Evolutionary conservation across 352 stramenopile genomes (phyloP).

Genomic region (Globisporangium takayamanum): DNA sequence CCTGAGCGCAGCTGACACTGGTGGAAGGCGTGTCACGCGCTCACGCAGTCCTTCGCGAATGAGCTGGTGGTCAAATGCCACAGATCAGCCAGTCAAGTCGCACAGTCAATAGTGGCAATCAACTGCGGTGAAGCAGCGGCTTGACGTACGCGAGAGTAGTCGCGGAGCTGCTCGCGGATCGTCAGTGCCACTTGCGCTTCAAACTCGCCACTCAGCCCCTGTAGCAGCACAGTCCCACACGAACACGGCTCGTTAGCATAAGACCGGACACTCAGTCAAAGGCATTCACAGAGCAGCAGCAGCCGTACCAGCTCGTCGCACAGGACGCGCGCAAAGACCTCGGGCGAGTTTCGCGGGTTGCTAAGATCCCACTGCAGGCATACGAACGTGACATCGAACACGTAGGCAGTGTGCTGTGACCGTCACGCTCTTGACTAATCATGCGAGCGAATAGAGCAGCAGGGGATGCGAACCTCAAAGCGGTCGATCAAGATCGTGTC

Average conservation of each 20-base stretch:
- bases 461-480: constrained; percentile 40
- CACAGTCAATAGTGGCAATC: neutral
- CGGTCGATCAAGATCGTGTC: constrained; percentile 78
- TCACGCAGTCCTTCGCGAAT: constrained; percentile 68
- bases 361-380: constrained; percentile 53
- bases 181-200: constrained; percentile 69
- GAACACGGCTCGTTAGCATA: no score
- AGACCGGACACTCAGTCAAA: no score
- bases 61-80: constrained; percentile 24
- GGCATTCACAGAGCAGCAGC: neutral
- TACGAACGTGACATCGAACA: neutral
- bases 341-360: constrained; percentile 58
- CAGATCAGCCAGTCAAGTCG: neutral
- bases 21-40: constrained; percentile 46
- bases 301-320: constrained; percentile 62
- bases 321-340: constrained; percentile 53
- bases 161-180: constrained; percentile 71
- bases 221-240: no score
- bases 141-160: constrained; percentile 55
- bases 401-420: neutral
- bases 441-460: neutral
- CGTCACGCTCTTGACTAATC: neutral
- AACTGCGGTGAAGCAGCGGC: neutral
- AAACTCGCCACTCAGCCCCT: constrained; percentile 76
- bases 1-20: constrained; percentile 46